Percentiles rank a stretch among this genome's conserved stretches.
Conservation (phyloP, 352 stramenopile genomes). For the Pythium biforme region DNA sequence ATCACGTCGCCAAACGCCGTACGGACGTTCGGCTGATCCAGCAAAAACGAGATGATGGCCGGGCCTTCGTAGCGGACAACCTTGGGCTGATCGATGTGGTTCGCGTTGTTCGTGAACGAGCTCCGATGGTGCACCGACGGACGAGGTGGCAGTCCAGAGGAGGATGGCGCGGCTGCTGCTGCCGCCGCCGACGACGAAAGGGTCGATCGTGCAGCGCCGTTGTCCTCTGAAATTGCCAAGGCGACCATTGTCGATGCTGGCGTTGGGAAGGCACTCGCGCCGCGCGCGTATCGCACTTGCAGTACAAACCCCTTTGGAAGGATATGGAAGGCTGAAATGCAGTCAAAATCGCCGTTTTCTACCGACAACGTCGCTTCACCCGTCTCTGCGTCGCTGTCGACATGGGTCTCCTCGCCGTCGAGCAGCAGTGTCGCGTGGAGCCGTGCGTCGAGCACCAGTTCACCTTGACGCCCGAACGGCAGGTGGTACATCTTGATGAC, state of each 20-base stretch:
- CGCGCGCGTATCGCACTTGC: constrained; percentile 51
- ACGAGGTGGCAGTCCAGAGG: constrained; percentile 17
- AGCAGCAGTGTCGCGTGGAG: constrained; percentile 74
- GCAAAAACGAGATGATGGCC: constrained; percentile 59
- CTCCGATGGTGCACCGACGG: constrained; percentile 10
- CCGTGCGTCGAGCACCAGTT: constrained; percentile 77
- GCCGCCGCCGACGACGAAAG: background rate
- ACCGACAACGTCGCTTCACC: constrained; percentile 52
- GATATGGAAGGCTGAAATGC: constrained; percentile 64
- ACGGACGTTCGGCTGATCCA: constrained; percentile 59
- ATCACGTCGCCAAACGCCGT: constrained; percentile 79
- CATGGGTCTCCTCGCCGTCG: constrained; percentile 36
- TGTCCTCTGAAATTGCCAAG: background rate
- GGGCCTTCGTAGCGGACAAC: constrained; percentile 68
- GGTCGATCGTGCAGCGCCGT: background rate
- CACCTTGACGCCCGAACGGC: constrained; percentile 78
- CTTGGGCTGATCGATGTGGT: constrained; percentile 34
- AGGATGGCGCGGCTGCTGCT: background rate
- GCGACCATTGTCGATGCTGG: constrained; percentile 24
- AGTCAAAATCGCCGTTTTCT: constrained; percentile 81
- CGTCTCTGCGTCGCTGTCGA: constrained; percentile 26
- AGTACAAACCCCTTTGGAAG: constrained; percentile 68
- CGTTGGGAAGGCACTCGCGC: constrained; percentile 47
- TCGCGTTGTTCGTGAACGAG: constrained; percentile 18
- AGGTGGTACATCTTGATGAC: constrained; percentile 87